Evolutionary conservation across 2,329 filamentous ascomycete species (phyloP).

Genomic region (Metarhizium robertsii): DNA sequence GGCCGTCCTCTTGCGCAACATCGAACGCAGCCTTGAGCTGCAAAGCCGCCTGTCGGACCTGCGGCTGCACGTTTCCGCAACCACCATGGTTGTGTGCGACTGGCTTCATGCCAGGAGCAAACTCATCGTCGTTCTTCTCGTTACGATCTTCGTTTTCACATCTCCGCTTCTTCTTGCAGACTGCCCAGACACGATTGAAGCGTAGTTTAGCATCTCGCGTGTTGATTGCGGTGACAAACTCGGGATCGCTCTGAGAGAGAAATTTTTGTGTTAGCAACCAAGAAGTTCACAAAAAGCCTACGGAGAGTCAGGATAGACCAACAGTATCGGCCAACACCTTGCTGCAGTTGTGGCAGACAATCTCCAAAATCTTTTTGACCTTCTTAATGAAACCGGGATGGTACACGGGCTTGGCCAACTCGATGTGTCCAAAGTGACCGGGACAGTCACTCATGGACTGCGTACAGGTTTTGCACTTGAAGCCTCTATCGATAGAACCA

Average conservation of each 20-base stretch:
- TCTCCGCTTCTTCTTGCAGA: constrained; percentile 79
- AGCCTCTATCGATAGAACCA: constrained; percentile 90
- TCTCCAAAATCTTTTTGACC: constrained; percentile 98
- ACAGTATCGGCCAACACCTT: constrained; percentile 97
- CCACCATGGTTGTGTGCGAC: constrained; percentile 62
- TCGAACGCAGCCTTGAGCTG: constrained; percentile 72
- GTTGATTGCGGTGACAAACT: constrained; percentile 72
- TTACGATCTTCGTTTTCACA: constrained; percentile 74
- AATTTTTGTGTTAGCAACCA: constrained; percentile 48
- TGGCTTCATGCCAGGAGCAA: constrained; percentile 50
- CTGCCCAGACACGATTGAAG: constrained; percentile 84
- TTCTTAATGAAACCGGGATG: constrained; percentile 96
- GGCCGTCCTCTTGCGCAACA: constrained; percentile 55
- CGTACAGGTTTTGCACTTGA: constrained; percentile 92
- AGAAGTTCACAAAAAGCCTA: constrained; percentile 39
- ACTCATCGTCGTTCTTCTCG: constrained; percentile 60
- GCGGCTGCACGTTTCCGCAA: constrained; percentile 85
- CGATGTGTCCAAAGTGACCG: constrained; percentile 97
- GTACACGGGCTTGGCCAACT: constrained; percentile 91
- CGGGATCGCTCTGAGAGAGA: constrained; percentile 63
- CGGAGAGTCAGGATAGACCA: constrained; percentile 56
- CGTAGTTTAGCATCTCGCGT: constrained; percentile 89
- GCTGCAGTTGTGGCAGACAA: constrained; percentile 97
- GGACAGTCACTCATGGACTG: constrained; percentile 95
- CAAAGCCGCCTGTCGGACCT: constrained; percentile 78